A percentile compares a stretch with the other conserved stretches of the same genome.
Conservation (phyloP, 768 basidiomycete species). For the Russula virescens region DNA sequence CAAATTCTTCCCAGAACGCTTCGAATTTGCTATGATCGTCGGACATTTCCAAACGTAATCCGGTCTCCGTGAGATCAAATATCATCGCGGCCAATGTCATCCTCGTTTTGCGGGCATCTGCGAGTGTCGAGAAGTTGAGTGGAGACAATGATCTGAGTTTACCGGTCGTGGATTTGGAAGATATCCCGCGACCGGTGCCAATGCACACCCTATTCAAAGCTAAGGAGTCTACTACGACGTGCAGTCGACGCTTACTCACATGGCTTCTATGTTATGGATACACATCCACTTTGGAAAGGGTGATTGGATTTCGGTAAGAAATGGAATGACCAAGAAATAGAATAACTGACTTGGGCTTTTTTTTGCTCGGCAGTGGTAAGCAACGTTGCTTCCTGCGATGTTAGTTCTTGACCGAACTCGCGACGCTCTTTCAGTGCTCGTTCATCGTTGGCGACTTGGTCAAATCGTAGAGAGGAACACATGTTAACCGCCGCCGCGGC, state of each 20-base stretch:
- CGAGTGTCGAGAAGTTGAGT: conserved; percentile 15
- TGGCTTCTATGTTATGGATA: conserved; percentile 22
- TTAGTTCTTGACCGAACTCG: conserved; percentile 7
- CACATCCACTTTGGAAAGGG: conserved; percentile 17
- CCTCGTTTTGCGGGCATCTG: conserved; percentile 17
- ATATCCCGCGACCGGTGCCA: conserved; percentile 22
- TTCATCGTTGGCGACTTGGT: conserved; percentile 17
- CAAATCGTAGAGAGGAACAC: conserved; percentile 41
- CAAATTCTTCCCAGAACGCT: conserved; percentile 16
- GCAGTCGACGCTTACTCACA: conserved; percentile 3
- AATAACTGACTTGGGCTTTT: conserved; percentile 10
- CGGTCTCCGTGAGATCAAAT: conserved; percentile 19
- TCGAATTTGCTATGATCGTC: conserved; percentile 16
- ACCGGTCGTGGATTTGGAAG: conserved; percentile 2
- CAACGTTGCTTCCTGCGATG: conserved; percentile 2
- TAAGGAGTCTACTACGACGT: neutral
- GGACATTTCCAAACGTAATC: conserved; percentile 13
- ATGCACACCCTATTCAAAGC: conserved; percentile 17
- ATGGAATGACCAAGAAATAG: neutral
- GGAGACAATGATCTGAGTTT: neutral
- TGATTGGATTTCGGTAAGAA: neutral
- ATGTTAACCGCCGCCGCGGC: conserved; percentile 42
- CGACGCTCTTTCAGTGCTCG: conserved; percentile 12
- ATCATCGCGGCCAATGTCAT: conserved; percentile 16
- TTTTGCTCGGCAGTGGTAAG: conserved; percentile 8